Conservation (phyloP, 345 rosid genomes). For the Dipteronia sinensis region DNA sequence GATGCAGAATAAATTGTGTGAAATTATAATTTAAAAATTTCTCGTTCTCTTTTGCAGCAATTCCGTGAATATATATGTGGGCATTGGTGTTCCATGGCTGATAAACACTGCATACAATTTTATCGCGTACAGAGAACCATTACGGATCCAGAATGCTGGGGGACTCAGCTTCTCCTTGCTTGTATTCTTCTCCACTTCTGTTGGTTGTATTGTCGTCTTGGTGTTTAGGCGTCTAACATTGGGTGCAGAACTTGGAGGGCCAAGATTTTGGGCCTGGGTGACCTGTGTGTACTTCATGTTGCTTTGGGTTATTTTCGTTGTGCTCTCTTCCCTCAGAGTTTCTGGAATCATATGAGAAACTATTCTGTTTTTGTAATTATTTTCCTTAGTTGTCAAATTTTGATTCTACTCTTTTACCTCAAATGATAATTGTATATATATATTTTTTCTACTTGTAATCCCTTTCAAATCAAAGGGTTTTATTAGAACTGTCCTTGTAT, state of each 20-base stretch:
- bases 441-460: background rate
- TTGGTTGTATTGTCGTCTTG: slow-evolving; percentile 74
- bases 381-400: no score
- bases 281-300: slow-evolving; percentile 65
- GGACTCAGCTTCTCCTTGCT: slow-evolving; percentile 87
- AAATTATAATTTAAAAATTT: background rate
- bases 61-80: slow-evolving; percentile 90
- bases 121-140: slow-evolving; percentile 64
- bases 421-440: background rate
- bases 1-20: background rate
- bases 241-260: slow-evolving; percentile 92
- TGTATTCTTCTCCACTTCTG: slow-evolving; percentile 77
- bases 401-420: background rate
- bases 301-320: slow-evolving; percentile 80
- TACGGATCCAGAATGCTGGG: slow-evolving; percentile 55
- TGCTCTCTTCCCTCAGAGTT: slow-evolving; percentile 50
- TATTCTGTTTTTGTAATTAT: no score
- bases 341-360: no score
- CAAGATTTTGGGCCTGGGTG: slow-evolving; percentile 85
- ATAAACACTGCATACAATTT: slow-evolving; percentile 82
- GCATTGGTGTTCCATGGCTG: slow-evolving; percentile 95
- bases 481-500: background rate
- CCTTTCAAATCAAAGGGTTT: background rate
- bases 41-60: slow-evolving; percentile 47
- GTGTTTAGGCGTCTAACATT: slow-evolving; percentile 69